Base-by-base conservation (phyloP, 2,329 filamentous ascomycete species). In the Alternaria rosae region DNA sequence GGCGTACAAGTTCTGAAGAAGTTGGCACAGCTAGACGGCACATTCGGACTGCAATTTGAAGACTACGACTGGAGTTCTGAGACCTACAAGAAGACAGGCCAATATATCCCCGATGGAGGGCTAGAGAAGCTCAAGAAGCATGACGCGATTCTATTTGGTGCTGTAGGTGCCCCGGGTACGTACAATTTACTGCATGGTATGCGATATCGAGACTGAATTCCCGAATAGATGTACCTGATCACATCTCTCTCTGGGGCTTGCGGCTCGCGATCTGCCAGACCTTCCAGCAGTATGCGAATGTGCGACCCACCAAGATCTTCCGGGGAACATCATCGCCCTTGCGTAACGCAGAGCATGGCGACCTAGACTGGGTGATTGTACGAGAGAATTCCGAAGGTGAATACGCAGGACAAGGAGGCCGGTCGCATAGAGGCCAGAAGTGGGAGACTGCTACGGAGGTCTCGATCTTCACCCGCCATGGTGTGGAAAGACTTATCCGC, bases 351-450 rank as follows among this genome's bases (percentile, higher is more conserved):
- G 80, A 82, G 67, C 82, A 84, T 0, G 87, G 87, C 0, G 87
- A 90, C 53, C 84, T 90, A 0, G 86, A 90, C 77, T 90, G 88
- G 87, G 86, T 89, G 10, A 89, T 90, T 56, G 80, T 90, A 42
- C 86, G 88, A 23, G 89, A 90, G 78, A 90, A 90, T 76, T 88
- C 85, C 25, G 88, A 90, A 66, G 88, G 88, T 54, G 88, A 90
- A 69, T 90, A 90, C 64, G 86, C 87, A 1, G 88, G 88, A 0
- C 87, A 90, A 60, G 88, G 88, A 2, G 88, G 88, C 0, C 83
- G 87, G 0, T 88, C 87, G 0, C 88, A 90, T 75, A 77, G 80
- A 3, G 85, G 87, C 9, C 80, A 84, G 57, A 81, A 85, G 0
- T 89, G 87, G 86, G 87, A 89, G 72, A 82, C 80, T 0, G 86